Base-by-base conservation (phyloP, 331 rosid species). In the Quercus phellos region DNA sequence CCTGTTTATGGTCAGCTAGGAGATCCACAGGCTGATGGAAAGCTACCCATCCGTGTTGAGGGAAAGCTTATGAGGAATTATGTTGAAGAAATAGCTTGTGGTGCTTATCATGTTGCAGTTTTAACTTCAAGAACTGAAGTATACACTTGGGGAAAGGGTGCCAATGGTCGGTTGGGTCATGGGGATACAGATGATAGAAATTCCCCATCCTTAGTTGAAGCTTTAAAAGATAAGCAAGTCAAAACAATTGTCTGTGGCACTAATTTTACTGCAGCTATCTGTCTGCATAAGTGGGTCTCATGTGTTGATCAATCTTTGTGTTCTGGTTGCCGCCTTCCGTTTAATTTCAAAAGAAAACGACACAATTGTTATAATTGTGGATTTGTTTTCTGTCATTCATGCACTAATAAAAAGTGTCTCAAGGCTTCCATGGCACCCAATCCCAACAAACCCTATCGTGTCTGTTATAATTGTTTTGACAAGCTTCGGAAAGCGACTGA, bases 71-170 rank as follows among this genome's bases (percentile, higher is more conserved):
- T 16, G 55, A 84, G 72, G 55, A 81, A 54, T 78, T 82, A 67
- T 68, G 81, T 85, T 58, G 88, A 85, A 73, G 88, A 85, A 68
- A 85, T 85, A 54, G 85, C 83, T 74, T 81, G 88, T 70, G 85
- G 88, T 68, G 80, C 83, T 78, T 64, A 81, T 78, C 88, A 84
- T 78, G 81, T 84, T 78, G 88, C 88, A 26, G 88, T 78, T 54
- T 77, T 84, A 70, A 84, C 83, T 74, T 81, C 88, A 4, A 84
- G 76, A 78, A 78, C 85, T 64, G 88, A 84, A 58, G 88, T 84
- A 50, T 85, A 78, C 73, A 85, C 86, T 56, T 85, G 88, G 88
- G 88, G 86, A 75, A 85, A 81, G 84, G 88, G 88, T 55, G 86
- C 84, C 69, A 85, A 82, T 81, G 88, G 88, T 76, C 83, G 81